Percentiles rank a stretch among this genome's conserved stretches.
phyloP scores from a whole-genome alignment of 352 stramenopile species.

The Pythium plurisporium region DNA sequence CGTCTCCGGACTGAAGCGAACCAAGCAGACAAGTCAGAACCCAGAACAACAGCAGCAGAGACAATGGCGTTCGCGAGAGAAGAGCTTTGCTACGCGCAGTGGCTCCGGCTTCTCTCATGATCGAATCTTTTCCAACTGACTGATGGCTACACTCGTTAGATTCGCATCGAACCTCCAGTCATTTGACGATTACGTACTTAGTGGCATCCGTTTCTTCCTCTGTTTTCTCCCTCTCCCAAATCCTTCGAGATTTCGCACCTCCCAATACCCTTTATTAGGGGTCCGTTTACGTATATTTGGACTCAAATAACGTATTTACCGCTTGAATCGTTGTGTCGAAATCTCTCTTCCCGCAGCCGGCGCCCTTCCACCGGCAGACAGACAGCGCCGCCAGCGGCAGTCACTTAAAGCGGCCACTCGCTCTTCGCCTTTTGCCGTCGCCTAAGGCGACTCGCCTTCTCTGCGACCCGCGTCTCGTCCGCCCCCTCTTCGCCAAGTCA shows the following conservation, averaged over 20 bases:
- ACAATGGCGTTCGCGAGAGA: slow-evolving; percentile 2
- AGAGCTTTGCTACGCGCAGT: slow-evolving; percentile 24
- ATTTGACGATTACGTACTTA: neutral
- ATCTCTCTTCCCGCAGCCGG: neutral
- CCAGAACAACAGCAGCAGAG: too few relatives aligned
- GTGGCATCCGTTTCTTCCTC: neutral
- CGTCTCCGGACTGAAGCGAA: too few relatives aligned
- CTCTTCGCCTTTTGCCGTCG: neutral
- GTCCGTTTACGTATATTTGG: neutral
- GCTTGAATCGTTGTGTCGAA: neutral
- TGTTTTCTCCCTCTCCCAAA: neutral
- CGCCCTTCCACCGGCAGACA: slow-evolving; percentile 8
- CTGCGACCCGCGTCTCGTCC: slow-evolving; percentile 1
- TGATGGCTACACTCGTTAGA: slow-evolving; percentile 1
- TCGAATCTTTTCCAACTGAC: too few relatives aligned
- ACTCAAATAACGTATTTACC: neutral
- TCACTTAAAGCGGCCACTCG: slow-evolving; percentile 19
- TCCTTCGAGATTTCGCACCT: neutral
- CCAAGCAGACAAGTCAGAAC: too few relatives aligned
- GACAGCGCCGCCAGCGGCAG: slow-evolving; percentile 1
- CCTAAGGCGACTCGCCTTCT: neutral
- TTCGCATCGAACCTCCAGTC: too few relatives aligned
- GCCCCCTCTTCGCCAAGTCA: neutral
- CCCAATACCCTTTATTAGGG: too few relatives aligned
- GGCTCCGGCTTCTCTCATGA: slow-evolving; percentile 6